Percentiles rank a stretch among this genome's conserved stretches.
These are phyloP conservation scores for Aspergillus panamensis DNA, from an alignment of 495 filamentous ascomycete species.

Conservation along the genomic window DNA sequence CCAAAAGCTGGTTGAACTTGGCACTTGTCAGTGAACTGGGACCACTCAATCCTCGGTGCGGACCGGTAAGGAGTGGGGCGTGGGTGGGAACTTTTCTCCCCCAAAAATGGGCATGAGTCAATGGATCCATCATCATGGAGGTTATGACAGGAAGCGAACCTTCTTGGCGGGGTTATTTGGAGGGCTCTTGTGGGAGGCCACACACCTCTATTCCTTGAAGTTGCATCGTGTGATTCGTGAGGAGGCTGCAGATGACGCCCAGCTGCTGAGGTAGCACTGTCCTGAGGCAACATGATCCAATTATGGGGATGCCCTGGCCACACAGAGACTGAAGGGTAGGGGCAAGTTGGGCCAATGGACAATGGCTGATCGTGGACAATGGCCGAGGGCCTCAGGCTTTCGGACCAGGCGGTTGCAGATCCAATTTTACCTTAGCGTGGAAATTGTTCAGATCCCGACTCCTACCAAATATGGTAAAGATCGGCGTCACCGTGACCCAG, in stretches of 20 bases:
- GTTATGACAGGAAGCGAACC: background rate
- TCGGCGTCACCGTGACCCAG: background rate
- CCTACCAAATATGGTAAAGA: background rate
- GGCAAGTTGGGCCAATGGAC: background rate
- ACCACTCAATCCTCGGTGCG: conserved; percentile 18
- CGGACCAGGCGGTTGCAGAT: background rate
- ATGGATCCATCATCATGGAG: no score
- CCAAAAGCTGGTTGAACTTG: conserved; percentile 6
- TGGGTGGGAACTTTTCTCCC: conserved; percentile 2
- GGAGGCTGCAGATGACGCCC: background rate
- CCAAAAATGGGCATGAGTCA: background rate
- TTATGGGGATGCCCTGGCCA: background rate
- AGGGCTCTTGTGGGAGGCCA: background rate
- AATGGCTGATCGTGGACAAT: background rate
- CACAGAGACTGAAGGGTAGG: background rate
- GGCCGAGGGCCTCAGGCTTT: background rate
- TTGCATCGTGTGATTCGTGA: conserved; percentile 1
- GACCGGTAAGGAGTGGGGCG: conserved; percentile 14
- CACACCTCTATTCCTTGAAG: background rate
- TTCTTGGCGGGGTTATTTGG: background rate
- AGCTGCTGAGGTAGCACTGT: background rate
- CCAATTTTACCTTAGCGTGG: background rate
- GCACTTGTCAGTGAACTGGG: conserved; percentile 2
- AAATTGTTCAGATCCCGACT: conserved; percentile 1
- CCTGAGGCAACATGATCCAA: background rate